Evolutionary conservation across 2,329 filamentous ascomycete genomes (phyloP), one percentile per base, ranked within the genome.

Genomic region (Penicillium vulpinum): DNA sequence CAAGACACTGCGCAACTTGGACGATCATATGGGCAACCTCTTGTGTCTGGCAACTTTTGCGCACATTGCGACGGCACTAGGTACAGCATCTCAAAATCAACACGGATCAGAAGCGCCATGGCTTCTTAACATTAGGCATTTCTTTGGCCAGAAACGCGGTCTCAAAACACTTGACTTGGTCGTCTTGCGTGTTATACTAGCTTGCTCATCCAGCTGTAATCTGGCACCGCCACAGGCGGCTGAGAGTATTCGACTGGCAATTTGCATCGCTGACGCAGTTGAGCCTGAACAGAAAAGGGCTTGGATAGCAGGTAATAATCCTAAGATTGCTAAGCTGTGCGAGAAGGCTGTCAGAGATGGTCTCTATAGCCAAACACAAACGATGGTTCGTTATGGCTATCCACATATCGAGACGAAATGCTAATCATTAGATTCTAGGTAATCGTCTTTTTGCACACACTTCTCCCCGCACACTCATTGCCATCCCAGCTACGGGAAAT

Each of bases 41-140:
- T 59, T 77, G n/a, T 77, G 74, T 39, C 67, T 78, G n/a, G 74
- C 74, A 13, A 74, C 70, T 0, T 74, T 77, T 56, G 71, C 74
- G 5, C 70, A 66, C 4, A 68, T 78, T 21, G 61, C 69, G 46
- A 67, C 66, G 6, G 58, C 65, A 9, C 57, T 59, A 49, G 43
- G 36, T 11, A 13, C 47, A 26, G 36, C 29, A 15, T 31, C 36
- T 13, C 43, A 57, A 21, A 51, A 54, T 9, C 54, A 64, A 54
- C 58, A 62, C 36, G 60, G 56, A 62, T 53, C 57, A 39, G 52
- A 66, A 21, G 13, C 64, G 35, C 35, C 56, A 11, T 77, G 74
- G 74, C 58, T 76, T 26, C 64, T 69, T 22, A 74, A 66, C 49
- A 70, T 75, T 35, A 67, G 61, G 8, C 68, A 76, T 48, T 76